Base-by-base conservation (phyloP, 2,329 filamentous ascomycete species). In the Ramularia collo-cygni region DNA sequence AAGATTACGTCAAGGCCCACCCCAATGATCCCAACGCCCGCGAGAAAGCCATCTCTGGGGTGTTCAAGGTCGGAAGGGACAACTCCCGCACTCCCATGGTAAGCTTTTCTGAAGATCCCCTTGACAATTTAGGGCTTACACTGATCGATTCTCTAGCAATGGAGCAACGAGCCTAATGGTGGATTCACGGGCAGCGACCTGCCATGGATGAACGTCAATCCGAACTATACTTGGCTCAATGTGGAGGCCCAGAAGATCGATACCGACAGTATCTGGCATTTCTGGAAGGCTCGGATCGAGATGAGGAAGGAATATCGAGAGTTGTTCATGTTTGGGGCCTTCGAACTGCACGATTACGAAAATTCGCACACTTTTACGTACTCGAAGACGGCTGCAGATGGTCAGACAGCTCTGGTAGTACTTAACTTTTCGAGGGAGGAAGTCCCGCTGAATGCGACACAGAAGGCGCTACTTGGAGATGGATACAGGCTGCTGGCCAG, bases 191-290 rank as follows among this genome's bases (percentile, higher is more conserved):
- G 44, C 12, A 28, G 65, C 2, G 63, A 62, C 1, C 69, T 67
- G 38, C 79, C 82, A 2, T 88, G 83, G 83, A 86, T 87, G 75
- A 71, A 74, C 10, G 73, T 79, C 28, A 79, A 85, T 55, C 74
- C 80, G 40, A 73, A 78, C 55, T 80, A 78, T 57, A 57, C 56
- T 2, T 59, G 65, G n/a, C 67, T 81, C 62, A 88, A 88, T 54
- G 81, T 77, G 18, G 71, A 69, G 2, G 52, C 64, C 1, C 76
- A 83, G 56, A 56, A 67, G 3, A 54, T 53, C 2, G 65, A 76
- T 43, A 55, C 56, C 2, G 54, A 65, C 12, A 79, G 74, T 6
- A 70, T 79, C 14, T 75, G 80, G 55, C 63, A 68, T 43, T 82
- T 77, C 59, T 88, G 81, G 71, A 70, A 73, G 18, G 26, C 28